Evolutionary conservation across 2,329 filamentous ascomycete genomes (phyloP).

Genomic region (Ascochyta koolunga): DNA sequence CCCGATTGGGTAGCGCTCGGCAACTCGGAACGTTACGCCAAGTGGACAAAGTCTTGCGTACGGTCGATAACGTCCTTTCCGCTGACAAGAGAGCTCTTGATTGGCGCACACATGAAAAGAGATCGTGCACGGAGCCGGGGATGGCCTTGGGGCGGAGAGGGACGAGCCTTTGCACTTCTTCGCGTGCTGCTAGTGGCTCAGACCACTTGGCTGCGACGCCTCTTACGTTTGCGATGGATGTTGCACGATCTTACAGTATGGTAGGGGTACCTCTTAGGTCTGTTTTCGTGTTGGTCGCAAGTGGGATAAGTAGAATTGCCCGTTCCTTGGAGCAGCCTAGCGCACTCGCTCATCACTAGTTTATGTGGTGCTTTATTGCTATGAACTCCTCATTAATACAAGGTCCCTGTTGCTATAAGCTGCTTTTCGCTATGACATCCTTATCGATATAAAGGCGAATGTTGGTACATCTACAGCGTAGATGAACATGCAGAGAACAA

Average conservation of each 20-base stretch:
- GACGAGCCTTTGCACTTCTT: slow-evolving; percentile 21
- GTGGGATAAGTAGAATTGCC: no score
- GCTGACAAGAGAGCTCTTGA: background rate
- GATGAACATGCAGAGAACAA: no score
- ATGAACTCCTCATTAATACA: no score
- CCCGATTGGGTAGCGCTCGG: slow-evolving; percentile 16
- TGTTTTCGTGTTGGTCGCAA: no score
- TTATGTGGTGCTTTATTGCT: no score
- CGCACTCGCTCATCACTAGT: no score
- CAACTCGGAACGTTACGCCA: slow-evolving; percentile 15
- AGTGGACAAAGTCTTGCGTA: slow-evolving; percentile 4
- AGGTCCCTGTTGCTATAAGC: no score
- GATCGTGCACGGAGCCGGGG: slow-evolving; percentile 2
- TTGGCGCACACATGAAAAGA: slow-evolving; percentile 12
- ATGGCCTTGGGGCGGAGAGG: slow-evolving; percentile 18
- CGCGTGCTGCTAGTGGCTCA: slow-evolving; percentile 15
- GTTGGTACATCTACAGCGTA: no score
- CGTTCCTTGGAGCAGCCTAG: no score
- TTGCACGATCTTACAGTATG: background rate
- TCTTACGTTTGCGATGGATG: background rate
- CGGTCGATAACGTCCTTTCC: background rate
- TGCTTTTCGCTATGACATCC: no score
- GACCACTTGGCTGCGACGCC: slow-evolving; percentile 15
- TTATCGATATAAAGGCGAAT: no score
- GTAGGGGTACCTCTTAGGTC: no score